A percentile compares a stretch with the other conserved stretches of the same genome.
Evolutionary conservation across 305 asterid species (phyloP).

Genomic region (Solanum hybrid): DNA sequence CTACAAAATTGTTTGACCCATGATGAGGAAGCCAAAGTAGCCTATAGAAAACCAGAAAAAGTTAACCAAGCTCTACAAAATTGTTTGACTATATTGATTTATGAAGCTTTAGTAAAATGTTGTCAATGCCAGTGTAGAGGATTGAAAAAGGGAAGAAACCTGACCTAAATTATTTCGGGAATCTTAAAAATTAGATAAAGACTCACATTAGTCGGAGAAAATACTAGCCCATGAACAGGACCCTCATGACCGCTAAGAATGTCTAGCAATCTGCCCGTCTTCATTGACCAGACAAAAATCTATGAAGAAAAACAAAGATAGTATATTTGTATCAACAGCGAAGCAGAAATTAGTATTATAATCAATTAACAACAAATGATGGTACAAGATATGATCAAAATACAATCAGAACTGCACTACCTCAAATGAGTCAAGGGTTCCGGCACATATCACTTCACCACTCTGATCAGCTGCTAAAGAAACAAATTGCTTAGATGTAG

Average conservation of each 20-base stretch:
- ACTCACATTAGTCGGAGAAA: conserved; percentile 85
- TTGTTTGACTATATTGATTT: conserved; percentile 1
- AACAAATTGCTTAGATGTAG: conserved; percentile 88
- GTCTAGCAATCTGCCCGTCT: conserved; percentile 82
- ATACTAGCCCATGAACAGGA: conserved; percentile 95
- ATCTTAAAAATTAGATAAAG: background rate
- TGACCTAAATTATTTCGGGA: background rate
- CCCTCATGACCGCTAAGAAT: conserved; percentile 97
- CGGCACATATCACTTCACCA: conserved; percentile 98
- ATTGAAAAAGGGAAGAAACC: background rate
- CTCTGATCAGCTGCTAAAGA: conserved; percentile 93
- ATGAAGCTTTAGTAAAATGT: background rate
- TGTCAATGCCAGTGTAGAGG: background rate
- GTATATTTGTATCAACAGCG: conserved; percentile 10
- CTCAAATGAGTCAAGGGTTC: conserved; percentile 98
- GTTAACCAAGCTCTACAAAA: background rate
- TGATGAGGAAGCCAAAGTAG: conserved; percentile 86
- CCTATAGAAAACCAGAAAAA: conserved; percentile 34
- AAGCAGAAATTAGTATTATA: background rate
- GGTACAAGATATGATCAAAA: background rate
- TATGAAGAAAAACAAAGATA: conserved; percentile 16
- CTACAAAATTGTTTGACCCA: conserved; percentile 57
- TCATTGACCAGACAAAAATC: conserved; percentile 99
- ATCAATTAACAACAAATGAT: background rate
- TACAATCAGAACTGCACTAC: conserved; percentile 24